Evolutionary conservation across 192 early-diverging fungal genomes (phyloP).

Genomic region (Linderina pennispora): DNA sequence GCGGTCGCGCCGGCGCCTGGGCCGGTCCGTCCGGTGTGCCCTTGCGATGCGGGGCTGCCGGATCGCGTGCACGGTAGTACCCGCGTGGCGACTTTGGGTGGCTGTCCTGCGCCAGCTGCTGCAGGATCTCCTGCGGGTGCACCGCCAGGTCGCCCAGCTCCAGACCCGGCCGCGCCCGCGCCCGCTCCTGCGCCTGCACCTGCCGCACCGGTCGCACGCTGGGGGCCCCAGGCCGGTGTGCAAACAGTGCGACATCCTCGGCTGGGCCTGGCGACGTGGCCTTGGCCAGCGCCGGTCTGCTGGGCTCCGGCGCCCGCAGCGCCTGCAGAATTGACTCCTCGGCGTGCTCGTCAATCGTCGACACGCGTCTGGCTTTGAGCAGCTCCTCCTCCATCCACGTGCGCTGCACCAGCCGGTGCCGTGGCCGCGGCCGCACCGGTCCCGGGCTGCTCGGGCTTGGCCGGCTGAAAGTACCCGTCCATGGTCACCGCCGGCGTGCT

Average conservation of each 20-base stretch:
- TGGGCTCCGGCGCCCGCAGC: slow-evolving; percentile 3
- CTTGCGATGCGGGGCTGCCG: slow-evolving; percentile 39
- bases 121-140: slow-evolving; percentile 6
- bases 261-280: background rate
- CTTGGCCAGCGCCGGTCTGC: background rate
- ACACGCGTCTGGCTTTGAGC: slow-evolving; percentile 44
- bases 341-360: slow-evolving; percentile 41
- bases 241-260: background rate
- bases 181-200: background rate
- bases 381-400: slow-evolving; percentile 51
- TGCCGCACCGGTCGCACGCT: too few relatives aligned
- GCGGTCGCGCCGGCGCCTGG: slow-evolving; percentile 1
- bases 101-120: background rate
- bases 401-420: slow-evolving; percentile 39
- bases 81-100: slow-evolving; percentile 30
- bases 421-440: slow-evolving; percentile 24
- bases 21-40: slow-evolving; percentile 6
- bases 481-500: slow-evolving; percentile 44
- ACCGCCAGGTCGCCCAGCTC: slow-evolving; percentile 19
- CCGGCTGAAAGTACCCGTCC: slow-evolving; percentile 47
- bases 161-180: background rate
- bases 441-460: slow-evolving; percentile 1
- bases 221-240: background rate
- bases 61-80: slow-evolving; percentile 43
- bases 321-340: slow-evolving; percentile 40